Evolutionary conservation across 129 eudicot genomes (phyloP).

Genomic region (Arctium lappa): DNA sequence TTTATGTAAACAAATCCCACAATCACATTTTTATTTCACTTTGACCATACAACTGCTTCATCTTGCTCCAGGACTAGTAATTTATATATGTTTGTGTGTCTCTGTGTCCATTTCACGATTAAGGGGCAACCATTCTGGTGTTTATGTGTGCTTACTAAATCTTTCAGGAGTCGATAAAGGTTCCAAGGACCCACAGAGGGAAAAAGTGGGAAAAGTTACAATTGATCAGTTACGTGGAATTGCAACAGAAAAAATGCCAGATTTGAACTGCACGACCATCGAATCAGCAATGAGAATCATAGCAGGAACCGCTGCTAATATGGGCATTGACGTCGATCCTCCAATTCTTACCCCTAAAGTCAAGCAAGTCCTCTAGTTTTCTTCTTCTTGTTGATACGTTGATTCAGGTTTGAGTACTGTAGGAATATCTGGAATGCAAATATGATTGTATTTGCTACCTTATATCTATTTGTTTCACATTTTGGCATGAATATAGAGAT

Average conservation of each 20-base stretch:
- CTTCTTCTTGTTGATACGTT: slow-evolving; percentile 1
- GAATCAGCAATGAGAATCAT: slow-evolving; percentile 99
- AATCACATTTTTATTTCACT: no score
- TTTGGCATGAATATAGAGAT: slow-evolving; percentile 25
- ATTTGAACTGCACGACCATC: slow-evolving; percentile 74
- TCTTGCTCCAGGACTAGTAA: not conserved
- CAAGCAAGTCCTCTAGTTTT: slow-evolving; percentile 52
- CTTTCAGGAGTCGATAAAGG: slow-evolving; percentile 87
- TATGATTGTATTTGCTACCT: slow-evolving; percentile 15
- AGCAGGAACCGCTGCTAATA: slow-evolving; percentile 98
- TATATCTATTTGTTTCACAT: slow-evolving; percentile 5
- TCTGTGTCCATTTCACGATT: not conserved
- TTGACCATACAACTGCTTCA: not conserved
- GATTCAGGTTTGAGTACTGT: slow-evolving; percentile 27
- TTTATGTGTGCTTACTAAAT: not conserved
- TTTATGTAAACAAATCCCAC: no score
- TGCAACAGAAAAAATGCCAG: slow-evolving; percentile 92
- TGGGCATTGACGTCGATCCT: slow-evolving; percentile 97
- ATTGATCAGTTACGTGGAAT: slow-evolving; percentile 75
- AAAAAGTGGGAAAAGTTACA: slow-evolving; percentile 92
- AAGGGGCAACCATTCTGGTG: not conserved
- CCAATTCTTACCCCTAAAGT: slow-evolving; percentile 78
- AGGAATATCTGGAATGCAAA: slow-evolving; percentile 26
- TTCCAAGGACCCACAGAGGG: slow-evolving; percentile 75
- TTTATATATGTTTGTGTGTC: not conserved